phyloP scores from a whole-genome alignment of 2,329 filamentous ascomycete species.

The Colletotrichum sp. region DNA sequence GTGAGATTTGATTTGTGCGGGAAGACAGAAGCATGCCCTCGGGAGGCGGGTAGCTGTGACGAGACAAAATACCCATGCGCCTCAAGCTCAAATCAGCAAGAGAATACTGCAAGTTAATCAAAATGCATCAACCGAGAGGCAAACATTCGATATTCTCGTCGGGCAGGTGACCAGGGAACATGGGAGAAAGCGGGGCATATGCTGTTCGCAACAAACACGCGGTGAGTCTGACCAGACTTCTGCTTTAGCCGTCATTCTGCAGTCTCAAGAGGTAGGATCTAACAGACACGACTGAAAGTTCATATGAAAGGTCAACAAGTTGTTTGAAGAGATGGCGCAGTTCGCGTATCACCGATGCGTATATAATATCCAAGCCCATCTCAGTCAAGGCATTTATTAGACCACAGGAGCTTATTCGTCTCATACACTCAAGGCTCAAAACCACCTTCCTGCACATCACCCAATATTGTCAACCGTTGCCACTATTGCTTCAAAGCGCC shows the following conservation, averaged over 20 bases:
- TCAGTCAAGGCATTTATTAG: neutral
- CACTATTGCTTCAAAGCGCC: neutral
- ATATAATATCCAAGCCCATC: neutral
- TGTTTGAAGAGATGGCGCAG: rapidly evolving
- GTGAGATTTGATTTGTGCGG: neutral
- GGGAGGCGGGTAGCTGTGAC: neutral
- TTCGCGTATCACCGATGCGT: rapidly evolving
- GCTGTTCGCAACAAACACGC: neutral
- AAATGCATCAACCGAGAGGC: neutral
- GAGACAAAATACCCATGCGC: neutral
- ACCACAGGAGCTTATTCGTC: neutral
- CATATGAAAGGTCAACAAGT: rapidly evolving
- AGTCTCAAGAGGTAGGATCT: neutral
- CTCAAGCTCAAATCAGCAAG: neutral
- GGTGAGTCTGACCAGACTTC: neutral
- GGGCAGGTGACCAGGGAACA: neutral
- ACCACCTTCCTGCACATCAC: rapidly evolving
- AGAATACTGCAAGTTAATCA: neutral
- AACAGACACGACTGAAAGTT: rapidly evolving
- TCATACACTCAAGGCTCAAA: neutral
- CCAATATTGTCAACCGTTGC: rapidly evolving
- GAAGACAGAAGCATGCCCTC: neutral
- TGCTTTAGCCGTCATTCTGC: neutral
- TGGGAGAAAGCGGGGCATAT: neutral
- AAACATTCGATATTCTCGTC: neutral